phyloP scores from a whole-genome alignment of 257 asterid genomes.

The Solanum corneliomulleri region DNA sequence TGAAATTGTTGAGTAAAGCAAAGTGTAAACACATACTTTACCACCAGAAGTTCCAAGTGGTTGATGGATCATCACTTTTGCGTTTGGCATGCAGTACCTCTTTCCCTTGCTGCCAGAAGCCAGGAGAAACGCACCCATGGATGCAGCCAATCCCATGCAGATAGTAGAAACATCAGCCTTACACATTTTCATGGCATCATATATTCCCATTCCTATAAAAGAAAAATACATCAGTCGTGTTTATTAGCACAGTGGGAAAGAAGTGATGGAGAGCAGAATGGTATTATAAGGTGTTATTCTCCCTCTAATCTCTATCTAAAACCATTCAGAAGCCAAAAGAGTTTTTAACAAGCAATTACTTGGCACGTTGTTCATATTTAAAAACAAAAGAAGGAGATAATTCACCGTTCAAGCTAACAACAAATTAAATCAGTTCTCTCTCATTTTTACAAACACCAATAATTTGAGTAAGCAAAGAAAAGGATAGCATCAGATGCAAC shows the following conservation, averaged over 20 bases:
- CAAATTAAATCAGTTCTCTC: neutral
- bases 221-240: neutral
- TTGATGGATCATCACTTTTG: constrained; percentile 94
- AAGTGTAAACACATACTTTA: constrained; percentile 25
- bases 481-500: neutral
- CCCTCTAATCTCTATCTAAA: neutral
- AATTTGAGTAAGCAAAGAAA: neutral
- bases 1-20: neutral
- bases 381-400: neutral
- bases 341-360: neutral
- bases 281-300: neutral
- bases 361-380: neutral
- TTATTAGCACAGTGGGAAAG: neutral
- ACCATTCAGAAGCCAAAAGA: neutral
- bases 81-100: constrained; percentile 96
- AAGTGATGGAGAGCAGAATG: neutral
- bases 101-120: constrained; percentile 89
- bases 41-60: constrained; percentile 88
- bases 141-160: constrained; percentile 92
- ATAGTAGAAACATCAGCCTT: constrained; percentile 93
- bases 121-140: constrained; percentile 91
- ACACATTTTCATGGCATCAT: constrained; percentile 97
- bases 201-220: constrained; percentile 81
- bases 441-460: neutral
- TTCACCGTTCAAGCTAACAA: neutral